Conservation (phyloP, 345 rosid genomes). For the Abelmoschus esculentus region DNA sequence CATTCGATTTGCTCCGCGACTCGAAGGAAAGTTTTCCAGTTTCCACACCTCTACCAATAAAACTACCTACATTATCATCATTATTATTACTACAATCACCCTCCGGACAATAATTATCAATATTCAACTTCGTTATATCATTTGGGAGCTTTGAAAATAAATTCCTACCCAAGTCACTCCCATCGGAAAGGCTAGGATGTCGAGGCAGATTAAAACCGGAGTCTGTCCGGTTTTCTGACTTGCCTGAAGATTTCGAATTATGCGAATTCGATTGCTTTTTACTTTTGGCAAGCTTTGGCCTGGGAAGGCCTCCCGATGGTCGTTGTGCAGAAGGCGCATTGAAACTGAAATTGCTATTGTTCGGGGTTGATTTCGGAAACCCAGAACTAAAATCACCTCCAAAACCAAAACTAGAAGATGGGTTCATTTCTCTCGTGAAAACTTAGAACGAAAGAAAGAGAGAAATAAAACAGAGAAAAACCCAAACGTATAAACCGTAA, state of each 20-base stretch:
- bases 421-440: too few species aligned
- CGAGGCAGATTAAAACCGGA: constrained; percentile 54
- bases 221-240: constrained; percentile 26
- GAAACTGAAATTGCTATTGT: constrained; percentile 10
- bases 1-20: constrained; percentile 42
- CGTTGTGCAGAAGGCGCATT: constrained; percentile 31
- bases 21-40: constrained; percentile 33
- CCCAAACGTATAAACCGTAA: too few species aligned
- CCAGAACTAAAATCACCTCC: too few species aligned
- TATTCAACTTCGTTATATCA: constrained; percentile 40
- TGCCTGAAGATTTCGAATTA: constrained; percentile 19
- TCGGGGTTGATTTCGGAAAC: too few species aligned
- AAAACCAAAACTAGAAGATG: too few species aligned
- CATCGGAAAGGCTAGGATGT: constrained; percentile 13
- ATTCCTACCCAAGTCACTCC: constrained; percentile 15
- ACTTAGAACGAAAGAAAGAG: too few species aligned
- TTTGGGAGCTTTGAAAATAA: constrained; percentile 27
- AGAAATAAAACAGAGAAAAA: too few species aligned
- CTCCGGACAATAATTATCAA: constrained; percentile 21
- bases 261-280: constrained; percentile 44
- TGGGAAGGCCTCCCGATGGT: constrained; percentile 35
- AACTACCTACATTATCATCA: constrained; percentile 21
- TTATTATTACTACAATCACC: constrained; percentile 1
- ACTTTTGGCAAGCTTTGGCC: constrained; percentile 53
- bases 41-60: neutral